Evolutionary conservation across 129 eudicot genomes (phyloP), one percentile per base, ranked within the genome.

Genomic region (Saussurea involucrata): DNA sequence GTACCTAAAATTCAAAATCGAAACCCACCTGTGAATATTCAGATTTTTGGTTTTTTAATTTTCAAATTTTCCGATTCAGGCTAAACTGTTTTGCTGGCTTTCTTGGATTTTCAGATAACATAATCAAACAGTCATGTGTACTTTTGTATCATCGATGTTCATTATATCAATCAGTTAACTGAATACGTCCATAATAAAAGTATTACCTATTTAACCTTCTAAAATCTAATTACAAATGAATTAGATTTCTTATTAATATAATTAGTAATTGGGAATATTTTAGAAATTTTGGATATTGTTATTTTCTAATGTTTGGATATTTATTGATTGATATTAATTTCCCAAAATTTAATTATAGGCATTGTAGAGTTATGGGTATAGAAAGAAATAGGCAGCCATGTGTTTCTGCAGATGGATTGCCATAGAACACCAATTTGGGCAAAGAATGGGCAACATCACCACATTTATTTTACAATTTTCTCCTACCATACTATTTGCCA

Each of bases 381-480:
- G 65, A 74, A 74, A 61, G 65, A 74, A 74, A 66, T 73, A 53
- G 84, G 76, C 29, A 12, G 74, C 80, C 84, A 80, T 74, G 84
- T 74, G 69, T 58, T 55, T 64, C 24, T 37, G 64, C 55, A 74
- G 28, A 73, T 55, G 27, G 73, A 75, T 80, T 72, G 49, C 71
- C 74, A 77, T 68, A 22, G 63, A 66, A 24, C 69, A 34, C 49
- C 44, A 66, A 21, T 25, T 55, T 74, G 63, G 49, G 24, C 64
- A 65, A 80, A 66, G 70, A 60, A 80, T 80, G 83, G 83, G 79
- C 83, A 80, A 37, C 79, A 73, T 75, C 1, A 49, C 74, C 29
- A 66, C 69, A 73, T 80, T 80, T 49, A 73, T 66, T 32, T 53
- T 46, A 24, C 61, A 29, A 25, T 4, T 58, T 61, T 58, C 63